phyloP scores from a whole-genome alignment of 306 rosid genomes.

The Pyrus bretschneideri region DNA sequence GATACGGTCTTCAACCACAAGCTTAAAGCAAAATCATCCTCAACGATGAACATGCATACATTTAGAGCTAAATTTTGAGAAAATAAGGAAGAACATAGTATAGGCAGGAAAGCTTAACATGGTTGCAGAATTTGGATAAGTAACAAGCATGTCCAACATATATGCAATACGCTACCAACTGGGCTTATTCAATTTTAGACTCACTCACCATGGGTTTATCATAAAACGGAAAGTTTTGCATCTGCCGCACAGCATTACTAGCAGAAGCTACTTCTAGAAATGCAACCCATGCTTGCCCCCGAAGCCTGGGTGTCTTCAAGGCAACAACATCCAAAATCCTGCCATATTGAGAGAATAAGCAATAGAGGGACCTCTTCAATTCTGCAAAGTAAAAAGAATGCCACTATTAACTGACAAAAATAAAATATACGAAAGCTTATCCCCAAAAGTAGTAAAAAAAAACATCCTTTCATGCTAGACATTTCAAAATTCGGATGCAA shows the following conservation, averaged over 20 bases:
- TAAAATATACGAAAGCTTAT: not conserved
- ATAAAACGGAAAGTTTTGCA: constrained; percentile 97
- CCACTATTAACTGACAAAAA: not conserved
- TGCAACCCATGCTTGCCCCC: constrained; percentile 98
- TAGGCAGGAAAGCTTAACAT: not conserved
- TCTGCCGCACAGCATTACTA: constrained; percentile 95
- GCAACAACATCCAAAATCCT: constrained; percentile 91
- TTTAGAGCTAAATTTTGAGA: not conserved
- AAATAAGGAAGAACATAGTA: not conserved
- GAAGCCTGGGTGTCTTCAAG: constrained; percentile 80
- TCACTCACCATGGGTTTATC: constrained; percentile 97
- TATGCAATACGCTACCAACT: constrained; percentile 4
- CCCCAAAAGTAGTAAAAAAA: not conserved
- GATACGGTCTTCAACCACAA: not conserved
- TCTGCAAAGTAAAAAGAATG: constrained; percentile 33
- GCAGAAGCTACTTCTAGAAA: constrained; percentile 96
- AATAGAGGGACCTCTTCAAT: constrained; percentile 86
- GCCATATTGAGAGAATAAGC: constrained; percentile 96
- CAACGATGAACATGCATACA: not conserved
- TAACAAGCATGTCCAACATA: constrained; percentile 1
- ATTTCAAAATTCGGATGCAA: not conserved
- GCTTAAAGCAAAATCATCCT: not conserved
- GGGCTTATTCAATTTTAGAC: constrained; percentile 15
- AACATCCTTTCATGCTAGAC: not conserved
- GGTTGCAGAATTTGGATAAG: not conserved